Conservation (phyloP, 2,329 filamentous ascomycete genomes). For the Scopulariopsis brevicaulis region DNA sequence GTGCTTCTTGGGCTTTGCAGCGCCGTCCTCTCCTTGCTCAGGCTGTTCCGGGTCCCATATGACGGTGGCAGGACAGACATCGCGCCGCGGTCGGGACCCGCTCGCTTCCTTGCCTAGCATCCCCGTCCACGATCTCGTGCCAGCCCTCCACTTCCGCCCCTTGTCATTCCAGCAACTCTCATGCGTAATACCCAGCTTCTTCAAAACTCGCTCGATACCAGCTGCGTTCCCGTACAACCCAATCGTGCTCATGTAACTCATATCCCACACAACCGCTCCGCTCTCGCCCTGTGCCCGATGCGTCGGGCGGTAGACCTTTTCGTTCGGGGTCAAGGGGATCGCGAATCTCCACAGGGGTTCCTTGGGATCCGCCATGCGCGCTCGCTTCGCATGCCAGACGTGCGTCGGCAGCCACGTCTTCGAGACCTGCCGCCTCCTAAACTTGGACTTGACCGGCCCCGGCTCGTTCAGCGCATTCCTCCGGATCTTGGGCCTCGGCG, state of each 20-base stretch:
- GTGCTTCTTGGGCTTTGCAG: conserved; percentile 10
- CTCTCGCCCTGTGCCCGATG: conserved; percentile 67
- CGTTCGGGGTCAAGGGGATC: conserved; percentile 71
- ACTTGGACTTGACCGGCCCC: conserved; percentile 48
- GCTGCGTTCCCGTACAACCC: conserved; percentile 56
- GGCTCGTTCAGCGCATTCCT: conserved; percentile 57
- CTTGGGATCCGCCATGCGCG: conserved; percentile 72
- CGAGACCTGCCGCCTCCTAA: conserved; percentile 71
- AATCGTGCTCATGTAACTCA: conserved; percentile 87
- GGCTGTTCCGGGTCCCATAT: conserved; percentile 53
- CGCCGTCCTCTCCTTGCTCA: background rate
- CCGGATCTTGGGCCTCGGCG: conserved; percentile 53
- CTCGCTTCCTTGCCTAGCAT: conserved; percentile 26
- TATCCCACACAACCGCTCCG: conserved; percentile 82
- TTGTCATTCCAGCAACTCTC: conserved; percentile 48
- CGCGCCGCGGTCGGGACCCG: conserved; percentile 21
- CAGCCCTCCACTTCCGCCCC: conserved; percentile 59
- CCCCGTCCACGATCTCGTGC: conserved; percentile 36
- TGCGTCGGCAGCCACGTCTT: conserved; percentile 96
- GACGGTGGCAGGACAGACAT: conserved; percentile 61
- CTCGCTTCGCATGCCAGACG: conserved; percentile 84
- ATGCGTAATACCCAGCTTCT: conserved; percentile 49
- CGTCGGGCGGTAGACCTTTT: conserved; percentile 81
- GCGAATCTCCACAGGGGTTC: conserved; percentile 85
- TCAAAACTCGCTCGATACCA: conserved; percentile 56